Evolutionary conservation across 768 basidiomycete genomes (phyloP).

Genomic region (Lactarius pseudohatsudake): DNA sequence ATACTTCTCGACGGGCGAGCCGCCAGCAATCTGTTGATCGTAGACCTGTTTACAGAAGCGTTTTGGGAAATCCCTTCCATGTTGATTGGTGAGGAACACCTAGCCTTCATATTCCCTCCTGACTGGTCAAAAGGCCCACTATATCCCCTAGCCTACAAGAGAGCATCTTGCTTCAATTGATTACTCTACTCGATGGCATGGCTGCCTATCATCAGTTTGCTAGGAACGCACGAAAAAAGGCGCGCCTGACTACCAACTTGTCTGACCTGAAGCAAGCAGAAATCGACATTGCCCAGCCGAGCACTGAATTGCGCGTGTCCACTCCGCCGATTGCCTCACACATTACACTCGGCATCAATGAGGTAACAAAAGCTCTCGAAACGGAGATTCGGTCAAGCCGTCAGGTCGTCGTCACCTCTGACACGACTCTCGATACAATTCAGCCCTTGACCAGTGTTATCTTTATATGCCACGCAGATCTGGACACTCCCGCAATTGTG

Average conservation of each 20-base stretch:
- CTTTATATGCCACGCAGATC: slow-evolving; percentile 71
- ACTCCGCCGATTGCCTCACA: slow-evolving; percentile 48
- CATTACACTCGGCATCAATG: slow-evolving; percentile 70
- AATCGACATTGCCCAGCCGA: not conserved
- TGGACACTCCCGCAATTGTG: slow-evolving; percentile 70
- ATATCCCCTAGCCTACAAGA: slow-evolving; percentile 66
- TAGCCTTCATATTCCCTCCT: slow-evolving; percentile 20
- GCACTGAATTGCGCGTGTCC: slow-evolving; percentile 7
- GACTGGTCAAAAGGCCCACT: slow-evolving; percentile 50
- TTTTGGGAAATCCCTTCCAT: slow-evolving; percentile 70
- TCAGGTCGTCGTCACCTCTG: slow-evolving; percentile 4
- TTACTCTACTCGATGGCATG: slow-evolving; percentile 52
- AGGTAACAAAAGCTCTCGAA: slow-evolving; percentile 75
- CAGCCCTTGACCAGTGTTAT: slow-evolving; percentile 39
- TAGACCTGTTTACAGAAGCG: slow-evolving; percentile 66
- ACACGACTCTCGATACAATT: not conserved
- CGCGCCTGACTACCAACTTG: not conserved
- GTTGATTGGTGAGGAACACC: slow-evolving; percentile 55
- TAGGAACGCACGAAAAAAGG: slow-evolving; percentile 22
- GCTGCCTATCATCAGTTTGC: slow-evolving; percentile 41
- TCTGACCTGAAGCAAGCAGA: slow-evolving; percentile 5
- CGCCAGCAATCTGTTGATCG: slow-evolving; percentile 46
- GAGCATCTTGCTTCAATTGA: slow-evolving; percentile 49
- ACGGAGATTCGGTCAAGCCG: slow-evolving; percentile 41
- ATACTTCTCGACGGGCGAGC: slow-evolving; percentile 64